A percentile compares a stretch with the other conserved stretches of the same genome.
These are phyloP conservation scores for Ambrosia artemisiifolia DNA, from an alignment of 129 eudicot genomes.

Conservation along the genomic window DNA sequence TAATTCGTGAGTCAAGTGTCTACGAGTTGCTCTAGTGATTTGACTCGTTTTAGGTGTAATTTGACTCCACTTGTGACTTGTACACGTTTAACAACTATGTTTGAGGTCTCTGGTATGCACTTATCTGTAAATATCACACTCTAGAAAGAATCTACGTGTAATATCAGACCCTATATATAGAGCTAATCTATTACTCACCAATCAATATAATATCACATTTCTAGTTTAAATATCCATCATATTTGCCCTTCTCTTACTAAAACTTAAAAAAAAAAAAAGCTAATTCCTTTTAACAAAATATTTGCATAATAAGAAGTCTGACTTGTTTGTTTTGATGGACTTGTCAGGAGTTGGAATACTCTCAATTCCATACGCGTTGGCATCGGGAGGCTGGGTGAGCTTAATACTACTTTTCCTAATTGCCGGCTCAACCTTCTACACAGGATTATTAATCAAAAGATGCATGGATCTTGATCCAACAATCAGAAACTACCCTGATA, in stretches of 20 bases:
- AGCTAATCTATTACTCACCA: neutral
- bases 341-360: constrained; percentile 80
- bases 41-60: too few relatives aligned
- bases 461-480: constrained; percentile 79
- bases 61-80: too few relatives aligned
- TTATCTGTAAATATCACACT: too few relatives aligned
- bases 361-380: constrained; percentile 71
- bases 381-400: constrained; percentile 93
- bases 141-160: too few relatives aligned
- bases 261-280: neutral
- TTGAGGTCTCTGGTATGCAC: too few relatives aligned
- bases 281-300: neutral
- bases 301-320: neutral
- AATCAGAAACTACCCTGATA: constrained; percentile 73
- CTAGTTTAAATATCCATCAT: too few relatives aligned
- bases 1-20: too few relatives aligned
- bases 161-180: too few relatives aligned
- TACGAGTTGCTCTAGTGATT: too few relatives aligned
- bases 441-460: constrained; percentile 65
- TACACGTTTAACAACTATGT: too few relatives aligned
- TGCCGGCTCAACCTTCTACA: constrained; percentile 63
- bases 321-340: neutral
- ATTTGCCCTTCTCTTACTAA: neutral
- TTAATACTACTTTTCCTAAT: constrained; percentile 52
- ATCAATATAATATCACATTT: neutral